Base-by-base conservation (phyloP, 331 rosid genomes). In the Spiraea crenata region DNA sequence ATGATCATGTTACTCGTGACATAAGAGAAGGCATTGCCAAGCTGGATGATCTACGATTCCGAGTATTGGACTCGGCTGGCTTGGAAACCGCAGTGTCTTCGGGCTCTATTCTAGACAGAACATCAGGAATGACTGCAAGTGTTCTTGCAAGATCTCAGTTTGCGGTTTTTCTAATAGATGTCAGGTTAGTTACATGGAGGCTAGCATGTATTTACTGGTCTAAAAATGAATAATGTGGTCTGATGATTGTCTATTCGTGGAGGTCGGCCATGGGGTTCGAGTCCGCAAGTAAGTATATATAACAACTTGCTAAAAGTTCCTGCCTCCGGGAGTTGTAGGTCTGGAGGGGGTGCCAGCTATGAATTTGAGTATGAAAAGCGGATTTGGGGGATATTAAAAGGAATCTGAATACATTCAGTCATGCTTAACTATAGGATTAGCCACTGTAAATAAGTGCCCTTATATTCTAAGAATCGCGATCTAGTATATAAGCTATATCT, bases 1-100 rank as follows among this genome's bases (percentile, higher is more conserved):
- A 87, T 40, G 96, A 93, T 81, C 99, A 93, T 72, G 99, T 93
- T 55, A 93, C 99, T 57, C 88, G 97, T 45, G 99, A 93, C 74
- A 75, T 93, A 13, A 84, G 97, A 46, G 97, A 91, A 81, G 99
- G 97, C 50, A 65, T 93, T 69, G 99, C 99, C 38, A 93, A 91
- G 76, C 80, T 93, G 81, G 87, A 95, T 65, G 85, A 93, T 84
- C 74, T 93, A 57, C 86, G 99, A 39, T 91, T 93, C 85, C 86
- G 81, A 74, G 99, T 91, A 15, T 67, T 93, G 84, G 99, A 93
- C 63, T 91, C 99, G 19, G 96, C 99, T 71, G 99, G 96, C 57
- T 77, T 93, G 74, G 97, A 93, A 82, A 84, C 92, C 1, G 77
- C 86, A 47, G 87, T 95, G 39, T 46, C 90, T 77, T 90, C 91